Base-by-base conservation (phyloP, 1,139 yeast species). In the Taiozyma sp. region DNA sequence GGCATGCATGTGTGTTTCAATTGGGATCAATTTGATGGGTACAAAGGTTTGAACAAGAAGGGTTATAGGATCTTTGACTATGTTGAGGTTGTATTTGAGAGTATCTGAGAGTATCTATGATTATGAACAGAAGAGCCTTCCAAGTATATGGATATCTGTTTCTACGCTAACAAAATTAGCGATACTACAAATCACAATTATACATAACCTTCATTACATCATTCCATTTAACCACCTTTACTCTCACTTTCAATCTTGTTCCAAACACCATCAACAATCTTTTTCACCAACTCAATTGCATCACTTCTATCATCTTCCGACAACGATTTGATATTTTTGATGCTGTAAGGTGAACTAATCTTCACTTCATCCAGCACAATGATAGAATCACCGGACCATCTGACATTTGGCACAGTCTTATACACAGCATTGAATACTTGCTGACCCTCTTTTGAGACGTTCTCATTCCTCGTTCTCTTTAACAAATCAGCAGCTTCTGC, bases 1-100 rank as follows among this genome's bases (percentile, higher is more conserved):
- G 19, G 19, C 22, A 44, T 22, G 3, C 45, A 45, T 5, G 19
- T 40, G 2, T 11, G 14, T 21, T 54, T 40, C 29, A 16, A 24
- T 7, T 85, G 91, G 95, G 71, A 72, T 3, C 76, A 80, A 2
- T 67, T 85, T 54, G 96, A 89, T 62, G 96, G 96, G 1, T 75
- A 74, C 57, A 76, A 75, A 54, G 96, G 96, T 1, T 73, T 83
- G 0, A 60, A 64, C 16, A 71, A 72, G 46, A 75, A 75, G 48
- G 95, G 95, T 0, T 52, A 69, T 6, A 71, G 71, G 51, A 58
- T 77, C 13, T 85, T 87, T 62, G 83, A 80, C 35, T 55, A 68
- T 8, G 41, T 59, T 19, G 58, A 54, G 32, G 29, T 42, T 42
- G 21, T 35, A 11, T 13, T 6, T 30, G 34, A 11, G 11, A 11